phyloP scores from a whole-genome alignment of 441 rosid genomes.

The Euphorbia schlechtendalii region DNA sequence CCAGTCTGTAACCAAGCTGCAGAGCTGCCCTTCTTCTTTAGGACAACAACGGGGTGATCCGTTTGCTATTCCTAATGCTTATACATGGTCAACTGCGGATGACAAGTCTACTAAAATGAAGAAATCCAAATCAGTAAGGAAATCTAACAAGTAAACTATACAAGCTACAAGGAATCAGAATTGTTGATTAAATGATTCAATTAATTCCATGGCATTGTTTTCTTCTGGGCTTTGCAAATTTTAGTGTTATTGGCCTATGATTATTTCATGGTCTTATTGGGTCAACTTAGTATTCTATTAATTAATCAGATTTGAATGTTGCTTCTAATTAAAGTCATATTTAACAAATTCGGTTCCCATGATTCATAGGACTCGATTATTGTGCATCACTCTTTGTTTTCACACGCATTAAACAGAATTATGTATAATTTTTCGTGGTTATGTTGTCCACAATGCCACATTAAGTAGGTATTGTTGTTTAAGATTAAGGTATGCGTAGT shows the following conservation, averaged over 20 bases:
- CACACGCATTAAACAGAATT: no score
- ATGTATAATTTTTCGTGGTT: no score
- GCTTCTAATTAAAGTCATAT: background rate
- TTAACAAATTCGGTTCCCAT: no score
- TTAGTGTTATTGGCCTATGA: background rate
- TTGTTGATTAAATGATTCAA: constrained; percentile 7
- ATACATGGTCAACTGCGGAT: constrained; percentile 49
- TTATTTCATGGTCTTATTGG: background rate
- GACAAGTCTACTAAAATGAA: constrained; percentile 48
- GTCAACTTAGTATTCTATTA: background rate
- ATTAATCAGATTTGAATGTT: background rate
- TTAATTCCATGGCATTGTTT: background rate
- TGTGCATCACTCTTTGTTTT: no score
- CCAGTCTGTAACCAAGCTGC: constrained; percentile 40
- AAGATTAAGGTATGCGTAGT: background rate
- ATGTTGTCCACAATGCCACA: background rate
- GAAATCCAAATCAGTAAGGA: constrained; percentile 49
- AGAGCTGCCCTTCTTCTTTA: constrained; percentile 13
- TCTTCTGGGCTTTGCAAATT: constrained; percentile 1
- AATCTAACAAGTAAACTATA: constrained; percentile 34
- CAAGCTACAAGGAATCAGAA: background rate
- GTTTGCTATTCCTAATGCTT: constrained; percentile 68
- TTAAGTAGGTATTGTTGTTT: background rate
- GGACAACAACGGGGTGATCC: constrained; percentile 37
- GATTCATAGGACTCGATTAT: no score